Base-by-base conservation (phyloP, 768 basidiomycete genomes). In the Gyrodon lividus region DNA sequence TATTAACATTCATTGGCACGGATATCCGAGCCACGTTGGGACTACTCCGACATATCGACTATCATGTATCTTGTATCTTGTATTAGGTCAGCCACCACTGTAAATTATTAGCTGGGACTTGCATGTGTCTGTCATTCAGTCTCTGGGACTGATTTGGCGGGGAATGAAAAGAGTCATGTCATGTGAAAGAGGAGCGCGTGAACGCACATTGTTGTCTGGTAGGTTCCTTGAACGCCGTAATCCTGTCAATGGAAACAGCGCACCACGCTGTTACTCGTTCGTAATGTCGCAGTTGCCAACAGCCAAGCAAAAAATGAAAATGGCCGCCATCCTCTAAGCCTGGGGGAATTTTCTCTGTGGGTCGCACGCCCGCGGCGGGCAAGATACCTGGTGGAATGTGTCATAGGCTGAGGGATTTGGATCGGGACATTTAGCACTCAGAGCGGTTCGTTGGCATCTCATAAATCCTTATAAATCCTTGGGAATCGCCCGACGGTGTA, bases 401-500 rank as follows among this genome's bases (percentile, higher is more conserved):
- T 17, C 17, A 7, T 9, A 17, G 17, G 7, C 14, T 19, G 14
- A 37, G 17, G 16, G 34, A n/a, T 13, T 35, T 34, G 9, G 34
- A 35, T 35, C 28, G 28, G 28, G 28, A 28, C 13, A 19, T 22
- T 14, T 33, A 19, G 30, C 24, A 5, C 24, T 31, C 28, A 12
- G 20, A 41, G 31, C 38, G 22, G 46, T 43, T 44, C n/a, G 8
- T 43, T n/a, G 22, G 31, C 38, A 42, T 34, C 45, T 38, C 34
- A 42, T 14, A 6, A 17, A 23, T 46, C 30, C 48, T 23, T 34
- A 37, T 42, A 39, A 43, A 23, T 40, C 42, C 54, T 54, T 62
- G 50, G 48, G 43, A 55, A 65, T 34, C 30, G 39, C 16, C n/a
- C 43, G 51, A 40, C 33, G 17, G 49, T 30, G 37, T 26, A 52